These are phyloP conservation scores for Phaeotremella fagi DNA, from an alignment of 768 basidiomycete species.

Conservation along the genomic window DNA sequence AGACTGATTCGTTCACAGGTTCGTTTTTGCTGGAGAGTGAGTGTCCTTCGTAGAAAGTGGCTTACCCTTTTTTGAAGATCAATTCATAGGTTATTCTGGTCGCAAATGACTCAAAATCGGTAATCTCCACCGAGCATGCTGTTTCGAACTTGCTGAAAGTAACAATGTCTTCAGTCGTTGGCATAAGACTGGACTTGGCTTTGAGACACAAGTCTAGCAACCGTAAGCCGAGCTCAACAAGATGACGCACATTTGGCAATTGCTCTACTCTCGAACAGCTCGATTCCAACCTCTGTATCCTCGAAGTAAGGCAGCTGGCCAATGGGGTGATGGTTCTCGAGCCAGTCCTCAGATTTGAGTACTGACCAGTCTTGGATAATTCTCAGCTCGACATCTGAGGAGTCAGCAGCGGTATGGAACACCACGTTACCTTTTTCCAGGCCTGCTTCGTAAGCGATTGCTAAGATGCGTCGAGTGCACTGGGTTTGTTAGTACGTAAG, in stretches of 20 bases:
- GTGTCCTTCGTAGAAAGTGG: no score
- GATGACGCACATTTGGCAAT: neutral
- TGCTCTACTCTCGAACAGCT: neutral
- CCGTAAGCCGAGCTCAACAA: neutral
- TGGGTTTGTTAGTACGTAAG: no score
- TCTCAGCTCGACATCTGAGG: no score
- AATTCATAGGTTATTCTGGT: constrained; percentile 53
- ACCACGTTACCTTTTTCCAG: no score
- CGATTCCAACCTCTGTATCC: neutral
- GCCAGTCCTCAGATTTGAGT: neutral
- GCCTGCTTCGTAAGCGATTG: no score
- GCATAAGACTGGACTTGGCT: constrained; percentile 55
- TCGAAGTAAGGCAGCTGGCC: constrained; percentile 2
- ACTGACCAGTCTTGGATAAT: no score
- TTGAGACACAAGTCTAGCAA: constrained; percentile 54
- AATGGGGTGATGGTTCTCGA: neutral
- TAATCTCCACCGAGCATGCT: constrained; percentile 53
- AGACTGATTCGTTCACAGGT: constrained; percentile 15
- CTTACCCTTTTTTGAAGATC: constrained; percentile 54
- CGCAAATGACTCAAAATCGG: constrained; percentile 57
- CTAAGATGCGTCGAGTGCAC: no score
- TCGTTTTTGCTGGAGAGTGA: no score
- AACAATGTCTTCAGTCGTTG: constrained; percentile 48
- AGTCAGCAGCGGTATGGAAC: no score
- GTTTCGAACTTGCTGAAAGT: constrained; percentile 48